Conservation (phyloP, 75 land plant genomes). For the Pseudotsuga menziesii region DNA sequence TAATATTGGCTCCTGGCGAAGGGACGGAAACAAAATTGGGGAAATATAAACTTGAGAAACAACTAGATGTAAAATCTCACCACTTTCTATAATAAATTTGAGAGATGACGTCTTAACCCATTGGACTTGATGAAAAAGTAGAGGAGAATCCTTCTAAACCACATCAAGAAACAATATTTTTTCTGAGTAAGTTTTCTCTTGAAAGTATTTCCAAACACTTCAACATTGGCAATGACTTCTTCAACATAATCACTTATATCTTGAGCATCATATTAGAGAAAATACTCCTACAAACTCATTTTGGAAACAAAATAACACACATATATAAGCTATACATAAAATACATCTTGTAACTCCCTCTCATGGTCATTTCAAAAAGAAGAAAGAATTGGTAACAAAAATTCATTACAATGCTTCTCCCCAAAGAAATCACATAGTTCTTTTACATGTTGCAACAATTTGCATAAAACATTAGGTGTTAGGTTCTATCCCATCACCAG, state of each 20-base stretch:
- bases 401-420: slow-evolving; percentile 84
- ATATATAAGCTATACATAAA: slow-evolving; percentile 83
- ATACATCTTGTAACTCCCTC: slow-evolving; percentile 84
- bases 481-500: slow-evolving; percentile 97
- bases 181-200: slow-evolving; percentile 59
- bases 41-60: slow-evolving; percentile 86
- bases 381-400: slow-evolving; percentile 91
- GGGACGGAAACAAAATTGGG: slow-evolving; percentile 75
- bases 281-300: slow-evolving; percentile 93
- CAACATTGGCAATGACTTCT: slow-evolving; percentile 94
- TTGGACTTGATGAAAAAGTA: slow-evolving; percentile 85
- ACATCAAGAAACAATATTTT: slow-evolving; percentile 70
- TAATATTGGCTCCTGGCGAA: slow-evolving; percentile 85
- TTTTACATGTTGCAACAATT: slow-evolving; percentile 77
- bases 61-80: slow-evolving; percentile 76
- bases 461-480: slow-evolving; percentile 88
- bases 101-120: slow-evolving; percentile 93
- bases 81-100: slow-evolving; percentile 73
- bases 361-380: slow-evolving; percentile 98
- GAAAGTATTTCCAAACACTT: slow-evolving; percentile 85
- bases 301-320: slow-evolving; percentile 96
- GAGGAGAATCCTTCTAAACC: slow-evolving; percentile 76
- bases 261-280: slow-evolving; percentile 94
- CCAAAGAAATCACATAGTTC: slow-evolving; percentile 90
- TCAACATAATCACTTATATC: slow-evolving; percentile 78